Evolutionary conservation across 1,284 basidiomycete genomes (phyloP).

Genomic region (Sanguinoderma infundibulare): DNA sequence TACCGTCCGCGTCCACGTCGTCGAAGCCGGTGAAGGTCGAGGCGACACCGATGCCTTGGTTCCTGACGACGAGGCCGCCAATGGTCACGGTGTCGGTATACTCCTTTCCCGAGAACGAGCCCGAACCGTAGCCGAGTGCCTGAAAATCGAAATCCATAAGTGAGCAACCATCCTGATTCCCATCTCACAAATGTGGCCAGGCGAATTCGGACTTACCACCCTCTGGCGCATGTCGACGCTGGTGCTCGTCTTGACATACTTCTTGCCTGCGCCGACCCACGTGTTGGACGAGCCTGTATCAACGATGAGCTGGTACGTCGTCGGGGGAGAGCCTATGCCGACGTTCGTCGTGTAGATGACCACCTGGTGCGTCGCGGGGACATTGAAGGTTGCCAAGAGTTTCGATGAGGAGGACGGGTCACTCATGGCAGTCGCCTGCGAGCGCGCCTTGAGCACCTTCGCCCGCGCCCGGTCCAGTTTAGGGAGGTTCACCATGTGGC

Average conservation of each 20-base stretch:
- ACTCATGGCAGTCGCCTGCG: neutral
- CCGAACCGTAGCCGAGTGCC: conserved; percentile 54
- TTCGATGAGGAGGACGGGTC: neutral
- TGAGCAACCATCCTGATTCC: neutral
- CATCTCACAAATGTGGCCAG: no score
- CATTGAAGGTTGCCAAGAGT: conserved; percentile 17
- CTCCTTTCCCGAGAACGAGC: conserved; percentile 41
- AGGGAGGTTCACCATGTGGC: conserved; percentile 20
- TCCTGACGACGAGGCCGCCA: conserved; percentile 19
- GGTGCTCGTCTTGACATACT: conserved; percentile 43
- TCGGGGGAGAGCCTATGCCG: conserved; percentile 25
- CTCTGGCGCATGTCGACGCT: conserved; percentile 37
- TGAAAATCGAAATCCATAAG: conserved; percentile 1
- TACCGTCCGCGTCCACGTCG: conserved; percentile 45
- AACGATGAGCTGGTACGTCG: conserved; percentile 25
- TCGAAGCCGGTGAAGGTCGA: conserved; percentile 38
- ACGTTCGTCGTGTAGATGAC: conserved; percentile 31
- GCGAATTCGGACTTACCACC: conserved; percentile 14
- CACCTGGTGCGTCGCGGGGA: conserved; percentile 26
- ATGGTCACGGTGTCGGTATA: conserved; percentile 33
- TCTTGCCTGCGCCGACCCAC: conserved; percentile 56
- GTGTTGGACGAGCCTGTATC: conserved; percentile 51
- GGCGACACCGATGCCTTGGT: conserved; percentile 61
- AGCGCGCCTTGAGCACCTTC: conserved; percentile 17
- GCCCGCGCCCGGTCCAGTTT: conserved; percentile 30